Percentiles rank a stretch among this genome's conserved stretches.
Evolutionary conservation across 1,139 yeast genomes (phyloP).

Genomic region (Taphrina sp.): DNA sequence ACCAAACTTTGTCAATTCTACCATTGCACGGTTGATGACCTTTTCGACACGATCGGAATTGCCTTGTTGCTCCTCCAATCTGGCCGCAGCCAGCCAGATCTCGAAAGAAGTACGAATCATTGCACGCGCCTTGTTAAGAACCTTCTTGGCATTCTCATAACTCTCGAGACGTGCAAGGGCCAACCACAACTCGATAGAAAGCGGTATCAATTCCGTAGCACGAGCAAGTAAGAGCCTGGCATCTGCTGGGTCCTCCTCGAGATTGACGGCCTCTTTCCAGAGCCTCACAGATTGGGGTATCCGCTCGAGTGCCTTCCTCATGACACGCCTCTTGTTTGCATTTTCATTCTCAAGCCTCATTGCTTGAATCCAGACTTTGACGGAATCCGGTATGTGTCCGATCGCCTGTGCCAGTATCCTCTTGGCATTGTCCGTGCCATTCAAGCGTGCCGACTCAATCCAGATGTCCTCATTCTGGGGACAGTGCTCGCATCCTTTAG

Average conservation of each 20-base stretch:
- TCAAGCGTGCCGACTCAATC: slow-evolving; percentile 76
- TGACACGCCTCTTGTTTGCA: slow-evolving; percentile 54
- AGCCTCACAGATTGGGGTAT: slow-evolving; percentile 63
- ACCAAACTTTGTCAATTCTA: slow-evolving; percentile 46
- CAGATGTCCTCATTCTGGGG: slow-evolving; percentile 72
- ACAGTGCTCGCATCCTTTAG: slow-evolving; percentile 69
- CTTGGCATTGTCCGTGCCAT: slow-evolving; percentile 51
- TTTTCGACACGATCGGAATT: slow-evolving; percentile 50
- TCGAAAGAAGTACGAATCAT: slow-evolving; percentile 53
- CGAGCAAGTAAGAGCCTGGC: slow-evolving; percentile 58
- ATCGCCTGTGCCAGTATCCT: slow-evolving; percentile 67
- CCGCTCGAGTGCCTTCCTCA: slow-evolving; percentile 71
- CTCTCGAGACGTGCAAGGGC: slow-evolving; percentile 51
- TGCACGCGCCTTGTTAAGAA: slow-evolving; percentile 62
- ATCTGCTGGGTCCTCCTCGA: slow-evolving; percentile 51
- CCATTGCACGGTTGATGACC: slow-evolving; percentile 56
- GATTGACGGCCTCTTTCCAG: slow-evolving; percentile 57
- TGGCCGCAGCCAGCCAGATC: slow-evolving; percentile 71
- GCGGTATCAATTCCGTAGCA: slow-evolving; percentile 67
- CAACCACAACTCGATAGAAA: slow-evolving; percentile 65
- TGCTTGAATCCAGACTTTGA: slow-evolving; percentile 71
- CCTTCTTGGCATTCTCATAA: slow-evolving; percentile 54
- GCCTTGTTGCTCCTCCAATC: slow-evolving; percentile 61
- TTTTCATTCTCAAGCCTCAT: slow-evolving; percentile 60
- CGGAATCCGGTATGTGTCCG: slow-evolving; percentile 55